These are phyloP conservation scores for Xylaria venustula DNA, from an alignment of 495 filamentous ascomycete genomes.

Conservation along the genomic window DNA sequence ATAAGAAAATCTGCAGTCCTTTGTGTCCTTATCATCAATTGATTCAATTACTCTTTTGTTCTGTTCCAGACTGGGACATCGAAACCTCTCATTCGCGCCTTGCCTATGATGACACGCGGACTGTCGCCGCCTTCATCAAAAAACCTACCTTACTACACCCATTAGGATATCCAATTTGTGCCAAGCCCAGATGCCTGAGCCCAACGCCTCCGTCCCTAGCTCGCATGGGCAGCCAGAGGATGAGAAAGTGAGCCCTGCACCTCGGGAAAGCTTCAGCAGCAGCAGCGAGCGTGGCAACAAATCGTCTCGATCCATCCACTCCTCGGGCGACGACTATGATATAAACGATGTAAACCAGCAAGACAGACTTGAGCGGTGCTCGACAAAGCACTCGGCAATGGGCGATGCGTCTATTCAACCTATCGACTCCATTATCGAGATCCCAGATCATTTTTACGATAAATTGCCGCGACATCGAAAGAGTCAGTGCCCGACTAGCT, in stretches of 20 bases:
- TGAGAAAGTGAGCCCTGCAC: background rate
- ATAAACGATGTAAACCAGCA: constrained; percentile 8
- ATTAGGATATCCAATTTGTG: background rate
- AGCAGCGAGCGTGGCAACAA: constrained; percentile 3
- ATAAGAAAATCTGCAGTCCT: background rate
- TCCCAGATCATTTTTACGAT: constrained; percentile 49
- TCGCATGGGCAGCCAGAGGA: background rate
- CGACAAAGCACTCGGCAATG: constrained; percentile 33
- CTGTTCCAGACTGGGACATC: background rate
- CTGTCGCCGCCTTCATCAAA: background rate
- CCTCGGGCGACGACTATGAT: constrained; percentile 18
- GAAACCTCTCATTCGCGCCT: background rate
- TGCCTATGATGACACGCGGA: constrained; percentile 8
- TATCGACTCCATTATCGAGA: constrained; percentile 39
- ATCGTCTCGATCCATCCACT: constrained; percentile 11
- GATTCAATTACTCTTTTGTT: background rate
- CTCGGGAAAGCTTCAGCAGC: background rate
- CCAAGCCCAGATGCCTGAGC: background rate
- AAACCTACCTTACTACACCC: background rate
- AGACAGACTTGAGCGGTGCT: constrained; percentile 24
- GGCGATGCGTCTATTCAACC: constrained; percentile 37
- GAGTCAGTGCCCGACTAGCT: constrained; percentile 11
- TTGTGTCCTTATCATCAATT: background rate
- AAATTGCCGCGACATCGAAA: constrained; percentile 22
- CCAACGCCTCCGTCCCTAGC: background rate